Conservation (phyloP, 2,329 filamentous ascomycete genomes). For the Aquanectria penicillioides region DNA sequence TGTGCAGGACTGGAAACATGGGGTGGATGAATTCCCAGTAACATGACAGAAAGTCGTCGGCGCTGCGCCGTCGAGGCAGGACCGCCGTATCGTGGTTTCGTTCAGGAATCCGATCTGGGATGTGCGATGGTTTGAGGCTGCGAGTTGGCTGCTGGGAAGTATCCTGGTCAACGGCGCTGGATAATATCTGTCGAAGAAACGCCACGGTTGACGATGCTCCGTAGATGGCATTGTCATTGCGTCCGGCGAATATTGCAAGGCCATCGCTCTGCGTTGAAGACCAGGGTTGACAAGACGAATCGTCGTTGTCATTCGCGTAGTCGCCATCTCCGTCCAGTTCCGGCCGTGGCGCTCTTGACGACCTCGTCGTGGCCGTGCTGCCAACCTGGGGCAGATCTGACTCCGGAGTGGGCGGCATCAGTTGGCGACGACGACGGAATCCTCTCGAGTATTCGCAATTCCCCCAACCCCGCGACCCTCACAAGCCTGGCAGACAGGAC, state of each 20-base stretch:
- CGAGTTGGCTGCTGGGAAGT: no score
- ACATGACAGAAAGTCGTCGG: neutral
- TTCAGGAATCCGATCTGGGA: neutral
- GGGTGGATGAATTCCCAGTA: neutral
- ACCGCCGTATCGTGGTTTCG: neutral
- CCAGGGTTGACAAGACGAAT: neutral
- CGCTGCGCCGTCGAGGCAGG: neutral
- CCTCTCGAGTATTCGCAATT: conserved; percentile 1
- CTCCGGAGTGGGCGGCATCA: no score
- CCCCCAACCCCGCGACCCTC: neutral
- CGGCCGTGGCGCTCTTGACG: no score
- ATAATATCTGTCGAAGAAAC: neutral
- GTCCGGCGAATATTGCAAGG: neutral
- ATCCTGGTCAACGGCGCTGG: no score
- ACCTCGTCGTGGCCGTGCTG: no score
- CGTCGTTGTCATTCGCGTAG: neutral
- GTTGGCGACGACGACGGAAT: no score
- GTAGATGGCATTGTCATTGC: neutral
- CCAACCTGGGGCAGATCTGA: no score
- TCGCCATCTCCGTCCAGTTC: no score
- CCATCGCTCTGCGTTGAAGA: conserved; percentile 1
- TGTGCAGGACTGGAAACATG: neutral
- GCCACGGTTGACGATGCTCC: neutral
- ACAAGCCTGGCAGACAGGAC: conserved; percentile 13
- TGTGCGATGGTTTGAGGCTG: no score